Evolutionary conservation across 1,284 basidiomycete genomes (phyloP).

Genomic region (Malassezia japonica): DNA sequence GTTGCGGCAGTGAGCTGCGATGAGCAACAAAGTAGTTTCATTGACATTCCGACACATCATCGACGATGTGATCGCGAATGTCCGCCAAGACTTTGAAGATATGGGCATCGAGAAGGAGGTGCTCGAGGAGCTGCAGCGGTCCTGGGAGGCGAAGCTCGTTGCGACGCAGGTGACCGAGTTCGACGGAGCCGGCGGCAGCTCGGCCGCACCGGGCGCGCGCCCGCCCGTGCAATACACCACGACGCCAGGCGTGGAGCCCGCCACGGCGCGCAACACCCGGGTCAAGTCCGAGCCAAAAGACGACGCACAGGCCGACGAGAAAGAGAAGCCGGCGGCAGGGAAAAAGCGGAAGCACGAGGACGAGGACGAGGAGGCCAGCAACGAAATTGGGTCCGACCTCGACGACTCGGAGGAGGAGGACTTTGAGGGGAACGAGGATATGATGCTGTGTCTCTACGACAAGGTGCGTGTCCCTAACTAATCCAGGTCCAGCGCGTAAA

Average conservation of each 20-base stretch:
- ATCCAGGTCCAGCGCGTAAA: slow-evolving; percentile 84
- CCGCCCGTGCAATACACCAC: neutral
- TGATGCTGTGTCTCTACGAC: slow-evolving; percentile 97
- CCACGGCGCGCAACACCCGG: slow-evolving; percentile 16
- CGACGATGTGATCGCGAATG: slow-evolving; percentile 81
- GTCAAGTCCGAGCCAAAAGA: slow-evolving; percentile 25
- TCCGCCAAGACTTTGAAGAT: slow-evolving; percentile 91
- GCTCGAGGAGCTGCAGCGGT: slow-evolving; percentile 72
- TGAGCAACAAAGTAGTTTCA: slow-evolving; percentile 51
- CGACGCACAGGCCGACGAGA: neutral
- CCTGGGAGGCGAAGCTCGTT: slow-evolving; percentile 88
- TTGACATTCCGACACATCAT: slow-evolving; percentile 83
- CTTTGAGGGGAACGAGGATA: slow-evolving; percentile 58
- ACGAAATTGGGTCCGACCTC: slow-evolving; percentile 89
- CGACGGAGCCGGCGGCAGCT: slow-evolving; percentile 53
- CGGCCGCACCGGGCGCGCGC: neutral
- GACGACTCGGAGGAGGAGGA: slow-evolving; percentile 72
- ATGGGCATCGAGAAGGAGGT: slow-evolving; percentile 89
- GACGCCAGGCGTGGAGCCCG: neutral
- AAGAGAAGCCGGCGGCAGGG: slow-evolving; percentile 4
- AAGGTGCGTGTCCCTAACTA: slow-evolving; percentile 58
- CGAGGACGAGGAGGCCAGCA: slow-evolving; percentile 50
- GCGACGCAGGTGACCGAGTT: slow-evolving; percentile 89
- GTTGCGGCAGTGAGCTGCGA: slow-evolving; percentile 5
- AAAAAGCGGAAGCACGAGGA: slow-evolving; percentile 44